Evolutionary conservation across 1,284 basidiomycete genomes (phyloP).

Genomic region (Butyriboletus appendiculatus): DNA sequence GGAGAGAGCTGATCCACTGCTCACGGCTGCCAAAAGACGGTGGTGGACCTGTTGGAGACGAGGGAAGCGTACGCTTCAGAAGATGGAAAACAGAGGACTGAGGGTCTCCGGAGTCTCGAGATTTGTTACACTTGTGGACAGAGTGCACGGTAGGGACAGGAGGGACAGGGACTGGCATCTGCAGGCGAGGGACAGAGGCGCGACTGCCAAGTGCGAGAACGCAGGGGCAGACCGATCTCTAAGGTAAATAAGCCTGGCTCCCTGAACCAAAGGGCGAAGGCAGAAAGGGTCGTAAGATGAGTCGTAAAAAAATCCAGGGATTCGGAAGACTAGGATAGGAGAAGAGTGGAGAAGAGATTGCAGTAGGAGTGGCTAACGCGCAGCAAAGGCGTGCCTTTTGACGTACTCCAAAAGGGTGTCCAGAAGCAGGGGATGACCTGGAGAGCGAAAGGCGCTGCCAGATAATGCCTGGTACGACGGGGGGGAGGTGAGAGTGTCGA

Average conservation of each 20-base stretch:
- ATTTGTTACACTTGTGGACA: slow-evolving; percentile 55
- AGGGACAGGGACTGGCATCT: slow-evolving; percentile 84
- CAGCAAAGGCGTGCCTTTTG: slow-evolving; percentile 92
- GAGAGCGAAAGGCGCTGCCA: slow-evolving; percentile 36
- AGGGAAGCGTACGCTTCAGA: slow-evolving; percentile 57
- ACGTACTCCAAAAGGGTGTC: slow-evolving; percentile 20
- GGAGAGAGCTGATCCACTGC: slow-evolving; percentile 70
- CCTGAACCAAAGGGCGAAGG: slow-evolving; percentile 34
- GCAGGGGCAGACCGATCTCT: slow-evolving; percentile 42
- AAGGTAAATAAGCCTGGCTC: slow-evolving; percentile 33
- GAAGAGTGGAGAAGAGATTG: slow-evolving; percentile 27
- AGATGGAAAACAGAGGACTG: slow-evolving; percentile 48
- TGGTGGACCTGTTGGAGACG: slow-evolving; percentile 58
- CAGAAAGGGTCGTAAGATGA: slow-evolving; percentile 39
- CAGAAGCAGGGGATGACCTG: slow-evolving; percentile 37
- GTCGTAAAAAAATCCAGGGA: slow-evolving; percentile 63
- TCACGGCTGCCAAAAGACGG: slow-evolving; percentile 64
- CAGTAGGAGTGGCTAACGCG: slow-evolving; percentile 69
- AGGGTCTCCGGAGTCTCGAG: slow-evolving; percentile 42
- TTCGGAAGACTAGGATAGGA: slow-evolving; percentile 36
- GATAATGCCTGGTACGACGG: slow-evolving; percentile 23
- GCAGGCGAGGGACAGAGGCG: slow-evolving; percentile 44
- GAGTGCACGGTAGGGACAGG: slow-evolving; percentile 57
- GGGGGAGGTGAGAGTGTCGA: slow-evolving; percentile 19
- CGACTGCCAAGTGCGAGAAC: slow-evolving; percentile 42